Evolutionary conservation across 257 asterid species (phyloP), one percentile per base, ranked within the genome.

Genomic region (Nicotiana tabacum): DNA sequence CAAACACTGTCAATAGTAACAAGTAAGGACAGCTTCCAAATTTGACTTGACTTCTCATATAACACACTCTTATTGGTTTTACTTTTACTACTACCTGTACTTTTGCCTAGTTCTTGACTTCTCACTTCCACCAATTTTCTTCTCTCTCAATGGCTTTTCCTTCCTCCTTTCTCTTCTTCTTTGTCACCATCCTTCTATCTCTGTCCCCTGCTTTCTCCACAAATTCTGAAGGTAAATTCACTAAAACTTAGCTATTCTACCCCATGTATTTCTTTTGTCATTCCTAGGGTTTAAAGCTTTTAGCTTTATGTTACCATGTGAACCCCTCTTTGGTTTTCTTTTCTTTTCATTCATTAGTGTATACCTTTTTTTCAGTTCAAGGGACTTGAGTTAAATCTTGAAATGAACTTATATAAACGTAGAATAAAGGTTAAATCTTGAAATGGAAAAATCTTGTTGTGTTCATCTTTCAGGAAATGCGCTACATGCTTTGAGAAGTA

Each of bases 401-500:
- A 74, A 74, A 48, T 74, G 62, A 5, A 48, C 10, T 6, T 74
- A 32, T 21, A 43, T 70, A 10, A 70, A 70, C 1, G 12, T 2
- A 21, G 27, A 35, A 11, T 24, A 72, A 72, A 21, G 60, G 6
- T 15, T 46, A 21, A 27, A 74, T 74, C 80, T 74, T 74, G 80
- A 16, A 48, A 48, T 48, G 80, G 33, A 24, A 13, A 21, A 17
- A 62, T 9, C 57, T 83, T 18, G 10, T n/a, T 29, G 9, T 39
- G 9, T 53, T 72, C 33, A 5, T 9, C 7, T 68, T 82, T 56
- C 90, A 95, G 99, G 99, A 77, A 92, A 88, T 81, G 99, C 99
- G 0, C 84, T 95, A 79, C 93, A 93, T 90, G 90, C 92, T 85
- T 74, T 95, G 87, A 95, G 98, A 82, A 92, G 85, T 83, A 90